Evolutionary conservation across 108 stramenopile species (phyloP).

Genomic region (Seminavis robusta): DNA sequence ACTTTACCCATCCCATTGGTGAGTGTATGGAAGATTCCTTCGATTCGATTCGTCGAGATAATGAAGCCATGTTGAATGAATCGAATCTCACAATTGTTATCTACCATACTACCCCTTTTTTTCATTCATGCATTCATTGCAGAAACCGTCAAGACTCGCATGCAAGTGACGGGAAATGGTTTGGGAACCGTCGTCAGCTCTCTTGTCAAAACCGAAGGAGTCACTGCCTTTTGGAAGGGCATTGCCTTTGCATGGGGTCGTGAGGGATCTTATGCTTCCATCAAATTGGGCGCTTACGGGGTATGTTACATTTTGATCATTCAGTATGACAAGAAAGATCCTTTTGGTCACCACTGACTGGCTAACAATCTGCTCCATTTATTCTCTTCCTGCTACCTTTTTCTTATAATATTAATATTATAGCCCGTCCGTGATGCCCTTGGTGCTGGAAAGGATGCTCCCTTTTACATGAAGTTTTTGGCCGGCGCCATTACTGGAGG

Average conservation of each 20-base stretch:
- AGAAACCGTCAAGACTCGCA: conserved; percentile 88
- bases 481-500: conserved; percentile 67
- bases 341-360: too few species aligned
- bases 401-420: too few species aligned
- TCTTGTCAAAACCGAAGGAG: conserved; percentile 65
- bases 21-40: too few species aligned
- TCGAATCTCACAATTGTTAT: too few species aligned
- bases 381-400: too few species aligned
- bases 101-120: background rate
- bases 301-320: too few species aligned
- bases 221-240: conserved; percentile 82
- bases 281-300: conserved; percentile 72
- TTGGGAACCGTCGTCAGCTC: conserved; percentile 22
- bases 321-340: too few species aligned
- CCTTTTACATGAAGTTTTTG: conserved; percentile 58
- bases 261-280: conserved; percentile 75
- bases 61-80: too few species aligned
- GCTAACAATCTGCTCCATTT: too few species aligned
- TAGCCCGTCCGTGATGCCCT: conserved; percentile 46
- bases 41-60: too few species aligned
- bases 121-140: background rate
- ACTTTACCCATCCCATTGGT: conserved; percentile 75
- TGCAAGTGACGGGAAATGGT: conserved; percentile 72
- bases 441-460: conserved; percentile 37
- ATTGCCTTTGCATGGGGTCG: conserved; percentile 72